Conservation (phyloP, 164 flowering plant species). For the Malania oleifera region DNA sequence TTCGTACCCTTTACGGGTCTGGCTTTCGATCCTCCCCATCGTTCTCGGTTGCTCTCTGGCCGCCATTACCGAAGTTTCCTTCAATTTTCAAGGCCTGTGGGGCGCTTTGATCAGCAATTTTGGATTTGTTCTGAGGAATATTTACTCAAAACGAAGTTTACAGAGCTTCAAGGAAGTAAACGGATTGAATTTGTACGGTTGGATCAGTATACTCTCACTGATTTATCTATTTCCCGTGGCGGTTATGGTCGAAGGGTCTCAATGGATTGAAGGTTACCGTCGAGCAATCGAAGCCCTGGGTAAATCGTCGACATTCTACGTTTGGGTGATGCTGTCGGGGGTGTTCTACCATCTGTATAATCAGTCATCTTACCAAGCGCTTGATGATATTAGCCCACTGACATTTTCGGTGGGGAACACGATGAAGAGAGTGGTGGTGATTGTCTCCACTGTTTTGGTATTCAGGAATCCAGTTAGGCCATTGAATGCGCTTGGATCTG, state of each 20-base stretch:
- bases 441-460: slow-evolving; percentile 64
- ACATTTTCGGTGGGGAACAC: slow-evolving; percentile 91
- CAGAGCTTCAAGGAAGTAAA: slow-evolving; percentile 74
- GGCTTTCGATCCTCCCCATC: slow-evolving; percentile 83
- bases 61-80: slow-evolving; percentile 81
- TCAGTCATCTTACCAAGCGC: slow-evolving; percentile 83
- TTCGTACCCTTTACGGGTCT: slow-evolving; percentile 61
- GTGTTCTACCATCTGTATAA: slow-evolving; percentile 87
- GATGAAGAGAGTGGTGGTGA: slow-evolving; percentile 93
- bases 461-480: slow-evolving; percentile 87
- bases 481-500: slow-evolving; percentile 82
- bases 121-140: slow-evolving; percentile 84
- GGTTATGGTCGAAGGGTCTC: slow-evolving; percentile 73
- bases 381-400: slow-evolving; percentile 83
- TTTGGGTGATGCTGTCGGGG: slow-evolving; percentile 77
- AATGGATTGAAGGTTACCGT: slow-evolving; percentile 75
- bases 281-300: slow-evolving; percentile 51
- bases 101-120: slow-evolving; percentile 90
- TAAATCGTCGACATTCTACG: slow-evolving; percentile 55
- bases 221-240: slow-evolving; percentile 76
- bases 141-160: slow-evolving; percentile 71
- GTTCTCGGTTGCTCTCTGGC: slow-evolving; percentile 83
- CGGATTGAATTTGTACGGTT: slow-evolving; percentile 84
- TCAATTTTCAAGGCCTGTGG: slow-evolving; percentile 72
- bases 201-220: slow-evolving; percentile 71